Base-by-base conservation (phyloP, 129 eudicot species). In the Helianthus tuberosus region DNA sequence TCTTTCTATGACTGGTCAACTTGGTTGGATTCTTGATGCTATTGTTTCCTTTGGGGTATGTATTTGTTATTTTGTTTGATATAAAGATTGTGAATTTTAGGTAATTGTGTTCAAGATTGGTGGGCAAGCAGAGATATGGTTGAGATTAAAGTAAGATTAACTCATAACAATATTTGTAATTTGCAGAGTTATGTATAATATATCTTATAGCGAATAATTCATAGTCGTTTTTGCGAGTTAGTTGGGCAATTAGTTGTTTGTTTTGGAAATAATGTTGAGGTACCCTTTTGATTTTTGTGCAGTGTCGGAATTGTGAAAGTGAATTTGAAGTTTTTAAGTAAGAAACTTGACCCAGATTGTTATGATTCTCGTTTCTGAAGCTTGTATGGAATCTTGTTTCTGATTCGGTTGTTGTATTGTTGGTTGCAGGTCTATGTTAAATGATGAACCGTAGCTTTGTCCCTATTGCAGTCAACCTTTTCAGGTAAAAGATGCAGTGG, bases 11-110 rank as follows among this genome's bases (percentile, higher is more conserved):
- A 94, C 85, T 76, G 99, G 93, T 14, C 96, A 94, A 71, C 85
- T 94, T 41, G 97, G 97, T 69, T 94, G 99, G 99, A 77, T 94
- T 68, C 81, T 94, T 59, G 99, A 94, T 82, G 83, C 96, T 60
- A 78, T 94, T 84, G 87, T 94, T 66, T 88, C 96, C 10, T 23
- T 94, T 82, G 83, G 96, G 99, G 99, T 94, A 88, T 52, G 32
- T 44, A 12, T 58, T 49, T 76, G 20, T 69, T 15, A 64, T 9
- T 64, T 16, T 50, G 5, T 73, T 27, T 32, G 43, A 5, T 10
- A 35, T 49, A 50, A 50, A 35, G 29, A 51, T 62, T 27, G 16
- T 25, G 47, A 29, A 29, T 61, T 73, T 46, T 47, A 8, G 46
- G 29, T 17, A 48, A 8, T 36, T 16, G 52, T 61, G 61, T 63